Percentiles rank a stretch among this genome's conserved stretches.
Evolutionary conservation across 2,329 filamentous ascomycete species (phyloP).

Genomic region (Botrytis fragariae): DNA sequence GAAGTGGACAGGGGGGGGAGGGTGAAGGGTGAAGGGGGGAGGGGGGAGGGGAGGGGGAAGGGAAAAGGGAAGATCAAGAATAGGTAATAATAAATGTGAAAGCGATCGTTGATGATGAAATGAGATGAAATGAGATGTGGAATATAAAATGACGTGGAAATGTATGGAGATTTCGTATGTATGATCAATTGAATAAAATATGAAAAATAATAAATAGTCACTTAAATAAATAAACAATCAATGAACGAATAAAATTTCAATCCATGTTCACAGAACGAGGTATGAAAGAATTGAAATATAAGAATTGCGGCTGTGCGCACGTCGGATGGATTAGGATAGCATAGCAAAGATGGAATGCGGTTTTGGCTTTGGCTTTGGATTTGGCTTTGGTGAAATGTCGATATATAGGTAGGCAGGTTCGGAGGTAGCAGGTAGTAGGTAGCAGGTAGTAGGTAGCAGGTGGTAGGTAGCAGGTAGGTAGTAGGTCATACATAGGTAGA

Average conservation of each 20-base stretch:
- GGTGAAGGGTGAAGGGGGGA: not conserved
- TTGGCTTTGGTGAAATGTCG: not conserved
- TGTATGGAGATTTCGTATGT: not conserved
- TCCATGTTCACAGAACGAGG: too few species aligned
- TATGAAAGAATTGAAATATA: not conserved
- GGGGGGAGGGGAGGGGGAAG: not conserved
- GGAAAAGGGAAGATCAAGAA: not conserved
- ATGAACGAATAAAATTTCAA: too few species aligned
- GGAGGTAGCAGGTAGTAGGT: not conserved
- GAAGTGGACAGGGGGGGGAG: conserved; percentile 4
- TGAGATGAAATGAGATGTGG: not conserved
- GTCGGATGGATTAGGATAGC: not conserved
- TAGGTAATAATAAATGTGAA: not conserved
- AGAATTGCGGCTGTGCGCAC: not conserved
- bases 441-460: too few species aligned
- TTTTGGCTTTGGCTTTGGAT: not conserved
- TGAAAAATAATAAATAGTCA: not conserved
- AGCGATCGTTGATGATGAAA: not conserved
- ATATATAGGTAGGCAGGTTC: not conserved
- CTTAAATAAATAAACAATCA: not conserved
- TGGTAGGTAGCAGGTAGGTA: too few species aligned
- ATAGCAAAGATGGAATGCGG: not conserved
- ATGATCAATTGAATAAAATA: not conserved
- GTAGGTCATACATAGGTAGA: not conserved
- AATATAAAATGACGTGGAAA: not conserved